Conservation (phyloP, 2,329 filamentous ascomycete genomes). For the Nemania bipapillata region DNA sequence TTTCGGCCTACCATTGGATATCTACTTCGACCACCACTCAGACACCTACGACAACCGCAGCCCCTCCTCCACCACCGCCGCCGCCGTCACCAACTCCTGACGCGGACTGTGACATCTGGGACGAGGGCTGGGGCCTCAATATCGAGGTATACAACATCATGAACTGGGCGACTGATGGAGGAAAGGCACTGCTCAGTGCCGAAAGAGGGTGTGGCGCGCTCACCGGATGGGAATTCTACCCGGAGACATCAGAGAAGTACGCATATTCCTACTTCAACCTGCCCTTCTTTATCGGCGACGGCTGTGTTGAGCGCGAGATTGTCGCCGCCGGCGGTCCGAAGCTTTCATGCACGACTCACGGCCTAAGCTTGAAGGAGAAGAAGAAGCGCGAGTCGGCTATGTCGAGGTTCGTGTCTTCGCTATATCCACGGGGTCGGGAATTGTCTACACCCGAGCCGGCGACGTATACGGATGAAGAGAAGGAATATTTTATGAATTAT, state of each 20-base stretch:
- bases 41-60: no score
- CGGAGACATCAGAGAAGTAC: neutral
- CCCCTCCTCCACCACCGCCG: no score
- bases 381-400: neutral
- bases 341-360: neutral
- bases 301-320: neutral
- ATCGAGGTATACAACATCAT: neutral
- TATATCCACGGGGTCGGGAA: no score
- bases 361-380: no score
- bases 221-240: neutral
- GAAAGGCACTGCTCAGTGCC: no score
- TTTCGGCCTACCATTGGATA: no score
- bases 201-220: neutral
- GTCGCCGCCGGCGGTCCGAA: neutral
- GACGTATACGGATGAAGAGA: no score
- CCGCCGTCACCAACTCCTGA: no score
- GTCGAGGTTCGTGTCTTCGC: no score
- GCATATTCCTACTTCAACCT: neutral
- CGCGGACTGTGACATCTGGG: neutral
- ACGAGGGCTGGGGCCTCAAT: neutral
- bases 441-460: no score
- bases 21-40: no score
- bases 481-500: no score
- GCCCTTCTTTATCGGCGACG: neutral
- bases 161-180: neutral